These are phyloP conservation scores for Iris macrosiphon DNA, from an alignment of 106 monocot species.

Conservation along the genomic window DNA sequence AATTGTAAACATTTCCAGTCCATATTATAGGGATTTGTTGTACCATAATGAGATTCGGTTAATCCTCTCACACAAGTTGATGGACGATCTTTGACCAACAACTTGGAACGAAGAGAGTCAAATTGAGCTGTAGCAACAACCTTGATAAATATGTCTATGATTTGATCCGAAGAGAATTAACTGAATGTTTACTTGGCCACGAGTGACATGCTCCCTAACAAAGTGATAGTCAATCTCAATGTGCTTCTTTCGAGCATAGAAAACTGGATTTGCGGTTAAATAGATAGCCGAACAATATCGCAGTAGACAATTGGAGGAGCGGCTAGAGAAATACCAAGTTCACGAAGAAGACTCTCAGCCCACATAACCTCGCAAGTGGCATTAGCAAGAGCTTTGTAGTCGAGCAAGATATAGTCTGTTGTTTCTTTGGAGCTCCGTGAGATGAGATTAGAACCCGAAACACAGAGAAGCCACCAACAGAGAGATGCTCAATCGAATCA, in stretches of 20 bases:
- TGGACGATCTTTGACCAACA: too few species aligned
- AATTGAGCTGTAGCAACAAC: too few species aligned
- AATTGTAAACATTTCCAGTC: too few species aligned
- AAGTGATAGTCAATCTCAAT: too few species aligned
- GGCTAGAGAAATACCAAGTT: not conserved
- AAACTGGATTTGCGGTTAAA: not conserved
- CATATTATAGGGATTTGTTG: too few species aligned
- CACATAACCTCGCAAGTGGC: not conserved
- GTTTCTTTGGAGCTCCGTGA: not conserved
- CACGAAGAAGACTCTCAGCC: not conserved
- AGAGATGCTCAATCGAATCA: not conserved
- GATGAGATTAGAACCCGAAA: not conserved
- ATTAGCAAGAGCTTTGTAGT: not conserved
- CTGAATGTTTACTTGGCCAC: too few species aligned
- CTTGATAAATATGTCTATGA: too few species aligned
- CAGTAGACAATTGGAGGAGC: not conserved
- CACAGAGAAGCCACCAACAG: not conserved
- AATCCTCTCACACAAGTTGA: too few species aligned
- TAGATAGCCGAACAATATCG: not conserved
- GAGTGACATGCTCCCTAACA: too few species aligned
- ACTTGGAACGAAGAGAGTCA: too few species aligned
- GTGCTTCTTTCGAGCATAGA: not conserved
- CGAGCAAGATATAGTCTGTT: not conserved
- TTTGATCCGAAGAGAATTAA: too few species aligned
- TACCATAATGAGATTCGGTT: too few species aligned